These are phyloP conservation scores for Corylus americana DNA, from an alignment of 306 rosid genomes.

Conservation along the genomic window DNA sequence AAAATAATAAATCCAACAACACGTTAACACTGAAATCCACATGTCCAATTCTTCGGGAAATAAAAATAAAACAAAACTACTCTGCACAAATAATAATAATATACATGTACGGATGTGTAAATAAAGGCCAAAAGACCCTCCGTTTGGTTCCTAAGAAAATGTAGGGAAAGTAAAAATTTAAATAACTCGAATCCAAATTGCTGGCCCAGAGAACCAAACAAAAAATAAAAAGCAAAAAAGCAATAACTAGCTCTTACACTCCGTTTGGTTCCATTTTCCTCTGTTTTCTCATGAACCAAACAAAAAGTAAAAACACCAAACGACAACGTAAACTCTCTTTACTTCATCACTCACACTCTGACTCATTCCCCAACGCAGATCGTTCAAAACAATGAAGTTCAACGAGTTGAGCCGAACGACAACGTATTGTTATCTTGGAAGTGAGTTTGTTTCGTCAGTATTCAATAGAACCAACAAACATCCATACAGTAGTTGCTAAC, in stretches of 20 bases:
- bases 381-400: neutral
- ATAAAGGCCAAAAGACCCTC: neutral
- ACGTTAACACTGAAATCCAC: neutral
- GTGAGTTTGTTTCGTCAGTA: too few relatives aligned
- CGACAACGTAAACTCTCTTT: neutral
- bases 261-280: constrained; percentile 3
- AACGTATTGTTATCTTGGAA: neutral
- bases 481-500: too few relatives aligned
- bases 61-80: neutral
- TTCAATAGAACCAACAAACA: too few relatives aligned
- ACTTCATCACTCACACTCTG: neutral
- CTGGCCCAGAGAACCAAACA: too few relatives aligned
- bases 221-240: too few relatives aligned
- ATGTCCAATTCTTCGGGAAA: neutral
- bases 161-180: constrained; percentile 15
- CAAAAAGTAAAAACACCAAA: constrained; percentile 4
- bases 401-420: too few relatives aligned
- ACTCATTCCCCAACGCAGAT: constrained; percentile 5
- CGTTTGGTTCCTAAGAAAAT: constrained; percentile 19
- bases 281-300: constrained; percentile 29
- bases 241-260: neutral
- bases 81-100: neutral
- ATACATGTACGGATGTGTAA: neutral
- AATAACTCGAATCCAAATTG: neutral
- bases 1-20: neutral